phyloP scores from a whole-genome alignment of 2,329 filamentous ascomycete species.

The Aspergillus sp. region DNA sequence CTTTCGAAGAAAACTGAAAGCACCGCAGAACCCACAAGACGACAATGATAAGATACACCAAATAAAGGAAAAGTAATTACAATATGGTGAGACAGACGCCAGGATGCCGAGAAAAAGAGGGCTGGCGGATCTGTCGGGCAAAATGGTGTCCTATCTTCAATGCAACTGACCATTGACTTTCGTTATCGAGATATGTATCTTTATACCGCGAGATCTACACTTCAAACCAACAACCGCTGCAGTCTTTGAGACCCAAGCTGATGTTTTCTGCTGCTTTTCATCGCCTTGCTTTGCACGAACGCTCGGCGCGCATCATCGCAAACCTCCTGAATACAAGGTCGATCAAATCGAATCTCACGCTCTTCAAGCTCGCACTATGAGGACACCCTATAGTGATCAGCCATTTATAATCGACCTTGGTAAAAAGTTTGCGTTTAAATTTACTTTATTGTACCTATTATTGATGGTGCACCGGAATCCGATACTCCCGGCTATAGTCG shows the following conservation, averaged over 20 bases:
- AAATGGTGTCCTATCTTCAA: too few species aligned
- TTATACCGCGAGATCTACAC: too few species aligned
- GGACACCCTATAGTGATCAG: not conserved
- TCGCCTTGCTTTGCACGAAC: not conserved
- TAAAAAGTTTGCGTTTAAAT: not conserved
- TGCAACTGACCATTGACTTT: too few species aligned
- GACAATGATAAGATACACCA: too few species aligned
- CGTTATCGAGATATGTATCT: too few species aligned
- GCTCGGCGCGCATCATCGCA: not conserved
- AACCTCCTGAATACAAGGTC: not conserved
- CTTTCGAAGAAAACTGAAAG: too few species aligned
- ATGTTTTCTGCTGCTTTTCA: not conserved
- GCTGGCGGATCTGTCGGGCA: too few species aligned
- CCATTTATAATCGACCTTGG: not conserved
- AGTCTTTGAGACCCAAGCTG: not conserved
- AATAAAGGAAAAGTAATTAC: too few species aligned
- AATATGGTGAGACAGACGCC: too few species aligned
- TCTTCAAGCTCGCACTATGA: not conserved
- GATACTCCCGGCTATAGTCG: not conserved
- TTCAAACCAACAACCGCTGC: too few species aligned
- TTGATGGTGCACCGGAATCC: not conserved
- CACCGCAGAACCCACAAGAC: too few species aligned
- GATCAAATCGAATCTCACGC: not conserved
- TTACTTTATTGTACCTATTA: not conserved
- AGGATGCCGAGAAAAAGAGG: too few species aligned